These are phyloP conservation scores for Brassica incana DNA, from an alignment of 345 rosid species.

Conservation along the genomic window DNA sequence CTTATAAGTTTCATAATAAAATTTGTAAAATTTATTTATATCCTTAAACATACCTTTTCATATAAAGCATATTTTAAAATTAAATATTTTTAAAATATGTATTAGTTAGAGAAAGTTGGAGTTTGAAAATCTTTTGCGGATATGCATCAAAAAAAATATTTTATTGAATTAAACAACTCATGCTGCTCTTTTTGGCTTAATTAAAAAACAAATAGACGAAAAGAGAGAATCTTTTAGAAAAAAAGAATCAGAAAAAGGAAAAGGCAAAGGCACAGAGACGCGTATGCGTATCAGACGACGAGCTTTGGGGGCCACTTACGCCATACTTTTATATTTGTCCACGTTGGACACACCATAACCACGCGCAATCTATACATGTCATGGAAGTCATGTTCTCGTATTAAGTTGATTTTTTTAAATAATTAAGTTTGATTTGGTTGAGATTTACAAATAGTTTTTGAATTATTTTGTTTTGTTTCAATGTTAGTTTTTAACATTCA, in stretches of 20 bases:
- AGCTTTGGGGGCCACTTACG: conserved; percentile 1
- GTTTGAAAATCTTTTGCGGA: neutral
- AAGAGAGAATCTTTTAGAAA: conserved; percentile 10
- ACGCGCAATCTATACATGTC: conserved; percentile 8
- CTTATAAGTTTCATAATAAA: neutral
- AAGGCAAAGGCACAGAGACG: conserved; percentile 9
- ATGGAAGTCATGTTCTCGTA: neutral
- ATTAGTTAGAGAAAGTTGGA: neutral
- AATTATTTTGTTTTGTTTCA: neutral
- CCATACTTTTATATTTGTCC: neutral
- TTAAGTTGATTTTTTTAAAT: neutral
- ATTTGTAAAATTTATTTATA: neutral
- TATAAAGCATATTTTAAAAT: neutral
- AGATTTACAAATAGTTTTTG: too few relatives aligned
- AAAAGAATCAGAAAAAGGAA: conserved; percentile 30
- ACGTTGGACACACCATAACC: conserved; percentile 23
- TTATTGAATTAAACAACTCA: neutral
- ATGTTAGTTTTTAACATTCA: neutral
- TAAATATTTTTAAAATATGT: neutral
- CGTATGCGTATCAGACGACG: conserved; percentile 11
- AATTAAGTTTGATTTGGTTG: too few relatives aligned
- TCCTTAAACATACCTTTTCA: neutral
- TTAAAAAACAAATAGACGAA: neutral
- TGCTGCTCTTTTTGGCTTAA: neutral
- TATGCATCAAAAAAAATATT: neutral